These are phyloP conservation scores for Aspergillus bertholletiae DNA, from an alignment of 495 filamentous ascomycete genomes.

Conservation along the genomic window DNA sequence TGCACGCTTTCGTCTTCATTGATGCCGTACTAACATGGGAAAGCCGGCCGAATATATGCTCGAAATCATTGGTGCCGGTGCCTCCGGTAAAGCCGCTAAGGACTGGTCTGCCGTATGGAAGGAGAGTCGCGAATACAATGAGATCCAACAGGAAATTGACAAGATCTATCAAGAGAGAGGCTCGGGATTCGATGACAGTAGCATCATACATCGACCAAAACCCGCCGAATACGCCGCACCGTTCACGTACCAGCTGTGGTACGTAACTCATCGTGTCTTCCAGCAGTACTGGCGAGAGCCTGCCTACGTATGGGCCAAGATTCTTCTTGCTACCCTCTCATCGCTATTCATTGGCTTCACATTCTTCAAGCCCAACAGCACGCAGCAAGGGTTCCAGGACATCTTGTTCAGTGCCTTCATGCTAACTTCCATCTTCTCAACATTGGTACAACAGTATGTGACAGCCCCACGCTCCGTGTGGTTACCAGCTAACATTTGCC, in stretches of 20 bases:
- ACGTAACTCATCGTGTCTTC: conserved; percentile 47
- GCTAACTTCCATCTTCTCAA: conserved; percentile 71
- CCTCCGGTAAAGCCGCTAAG: conserved; percentile 64
- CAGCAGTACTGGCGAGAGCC: conserved; percentile 58
- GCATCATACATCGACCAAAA: conserved; percentile 18
- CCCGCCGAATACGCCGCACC: conserved; percentile 51
- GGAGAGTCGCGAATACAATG: conserved; percentile 61
- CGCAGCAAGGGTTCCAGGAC: conserved; percentile 76
- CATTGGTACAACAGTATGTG: conserved; percentile 54
- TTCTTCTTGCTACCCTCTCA: conserved; percentile 48
- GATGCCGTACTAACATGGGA: conserved; percentile 9
- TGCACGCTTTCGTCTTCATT: neutral
- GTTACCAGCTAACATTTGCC: conserved; percentile 14
- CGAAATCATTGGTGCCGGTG: conserved; percentile 62
- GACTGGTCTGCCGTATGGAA: conserved; percentile 81
- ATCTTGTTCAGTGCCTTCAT: conserved; percentile 84
- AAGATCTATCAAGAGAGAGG: conserved; percentile 53
- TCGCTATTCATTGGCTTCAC: conserved; percentile 84
- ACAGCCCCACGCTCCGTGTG: neutral
- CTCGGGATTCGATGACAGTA: conserved; percentile 15
- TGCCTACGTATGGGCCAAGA: conserved; percentile 49
- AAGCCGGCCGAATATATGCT: conserved; percentile 89
- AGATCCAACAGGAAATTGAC: conserved; percentile 63
- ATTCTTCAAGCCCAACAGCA: conserved; percentile 70
- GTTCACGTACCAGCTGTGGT: conserved; percentile 44